Base-by-base conservation (phyloP, 2,329 filamentous ascomycete genomes). In the Fusarium paranaense region DNA sequence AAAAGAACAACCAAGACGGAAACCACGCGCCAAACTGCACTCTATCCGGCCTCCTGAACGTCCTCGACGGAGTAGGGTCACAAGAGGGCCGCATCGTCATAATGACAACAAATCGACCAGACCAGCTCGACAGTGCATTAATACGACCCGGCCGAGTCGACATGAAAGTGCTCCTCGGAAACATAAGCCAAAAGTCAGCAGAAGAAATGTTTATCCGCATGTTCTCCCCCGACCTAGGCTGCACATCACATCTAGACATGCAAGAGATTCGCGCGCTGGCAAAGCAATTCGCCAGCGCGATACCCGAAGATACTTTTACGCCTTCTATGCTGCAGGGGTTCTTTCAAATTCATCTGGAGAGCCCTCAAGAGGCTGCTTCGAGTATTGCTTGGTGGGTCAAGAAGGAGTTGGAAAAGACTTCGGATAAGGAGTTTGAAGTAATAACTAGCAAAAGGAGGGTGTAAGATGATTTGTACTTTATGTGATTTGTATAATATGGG, bases 91-190 rank as follows among this genome's bases (percentile, higher is more conserved):
- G 91, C 18, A 90, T 94, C 30, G 86, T 94, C 20, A 89, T 94
- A 79, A 94, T 94, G 91, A 94, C 92, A 0, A 92, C 91, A 32
- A 94, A 94, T 76, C 86, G 88, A 59, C 87, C 88, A 0, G 90
- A 93, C 59, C 87, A 89, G 61, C 87, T 94, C 0, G 91, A 94
- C 76, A 82, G 86, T 2, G 92, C 91, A 0, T 84, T 94, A 0
- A 85, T 93, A 11, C 86, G 92, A 1, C 92, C 92, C 0, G 92
- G 92, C 0, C 86, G 92, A 3, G 89, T 94, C 1, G 92, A 94
- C 75, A 86, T 89, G 80, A 89, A 88, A 68, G 87, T 94, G 10
- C 80, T 85, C 16, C 90, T 94, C 60, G 84, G 84, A 33, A 83
- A 86, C 70, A 87, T 88, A 33, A 85, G 83, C 50, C 81, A 72